Evolutionary conservation across 805 yeast species (phyloP).

Genomic region (Suhomyces sp.): DNA sequence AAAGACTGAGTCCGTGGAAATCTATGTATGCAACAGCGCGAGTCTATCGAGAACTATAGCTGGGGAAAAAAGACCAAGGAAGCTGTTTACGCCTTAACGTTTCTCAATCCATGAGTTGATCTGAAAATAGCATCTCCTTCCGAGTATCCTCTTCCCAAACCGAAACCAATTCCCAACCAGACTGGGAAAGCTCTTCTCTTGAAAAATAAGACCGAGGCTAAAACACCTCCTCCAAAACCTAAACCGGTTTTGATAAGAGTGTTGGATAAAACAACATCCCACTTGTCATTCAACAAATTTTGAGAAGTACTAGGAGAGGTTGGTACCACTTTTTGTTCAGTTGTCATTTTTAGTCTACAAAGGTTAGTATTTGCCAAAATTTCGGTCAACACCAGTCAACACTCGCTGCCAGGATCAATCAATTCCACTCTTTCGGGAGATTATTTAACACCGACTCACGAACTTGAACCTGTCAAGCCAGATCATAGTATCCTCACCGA

Average conservation of each 20-base stretch:
- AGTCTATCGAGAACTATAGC: neutral
- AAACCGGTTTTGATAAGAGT: conserved; percentile 91
- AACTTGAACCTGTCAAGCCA: neutral
- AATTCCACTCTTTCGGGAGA: neutral
- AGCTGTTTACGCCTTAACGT: conserved; percentile 55
- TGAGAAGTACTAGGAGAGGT: conserved; percentile 44
- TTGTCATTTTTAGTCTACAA: conserved; percentile 16
- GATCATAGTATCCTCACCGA: neutral
- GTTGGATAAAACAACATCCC: conserved; percentile 97
- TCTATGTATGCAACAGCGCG: neutral
- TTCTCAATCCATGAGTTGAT: conserved; percentile 71
- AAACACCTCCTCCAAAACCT: conserved; percentile 95
- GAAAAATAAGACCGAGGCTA: conserved; percentile 85
- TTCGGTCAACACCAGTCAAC: neutral
- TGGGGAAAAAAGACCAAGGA: neutral
- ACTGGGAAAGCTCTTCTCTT: conserved; percentile 96
- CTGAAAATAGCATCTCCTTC: conserved; percentile 98
- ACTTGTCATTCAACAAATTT: conserved; percentile 64
- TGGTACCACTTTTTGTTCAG: conserved; percentile 33
- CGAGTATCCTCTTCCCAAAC: conserved; percentile 95
- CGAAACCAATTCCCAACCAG: conserved; percentile 96
- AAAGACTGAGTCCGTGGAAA: neutral
- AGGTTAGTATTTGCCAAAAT: conserved; percentile 1
- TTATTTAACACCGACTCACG: neutral
- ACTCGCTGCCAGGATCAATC: neutral